A percentile compares a stretch with the other conserved stretches of the same genome.
Evolutionary conservation across 1,139 yeast genomes (phyloP).

Genomic region (Diutina catenulata): DNA sequence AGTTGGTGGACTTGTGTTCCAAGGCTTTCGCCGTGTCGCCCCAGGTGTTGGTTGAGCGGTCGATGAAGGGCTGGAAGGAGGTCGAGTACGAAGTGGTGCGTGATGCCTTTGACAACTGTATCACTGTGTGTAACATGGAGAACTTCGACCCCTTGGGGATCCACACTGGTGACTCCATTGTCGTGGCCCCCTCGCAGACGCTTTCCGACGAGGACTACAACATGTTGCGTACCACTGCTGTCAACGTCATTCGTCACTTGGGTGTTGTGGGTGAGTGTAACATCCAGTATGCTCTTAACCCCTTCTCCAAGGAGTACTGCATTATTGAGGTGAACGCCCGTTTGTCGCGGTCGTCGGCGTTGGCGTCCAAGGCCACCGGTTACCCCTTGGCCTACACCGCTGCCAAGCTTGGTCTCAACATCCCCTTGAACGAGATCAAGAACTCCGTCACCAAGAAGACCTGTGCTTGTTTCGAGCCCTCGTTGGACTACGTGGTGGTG

Average conservation of each 20-base stretch:
- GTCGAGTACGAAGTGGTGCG: conserved; percentile 98
- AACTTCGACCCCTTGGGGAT: conserved; percentile 98
- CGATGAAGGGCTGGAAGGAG: conserved; percentile 99
- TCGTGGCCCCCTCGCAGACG: conserved; percentile 97
- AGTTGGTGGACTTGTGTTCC: conserved; percentile 73
- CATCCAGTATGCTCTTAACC: conserved; percentile 94
- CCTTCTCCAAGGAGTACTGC: conserved; percentile 89
- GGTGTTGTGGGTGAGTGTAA: conserved; percentile 99
- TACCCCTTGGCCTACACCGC: conserved; percentile 98
- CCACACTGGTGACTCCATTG: conserved; percentile 98
- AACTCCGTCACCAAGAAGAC: conserved; percentile 93
- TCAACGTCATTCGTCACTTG: conserved; percentile 90
- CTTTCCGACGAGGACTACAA: conserved; percentile 94
- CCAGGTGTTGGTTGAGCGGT: conserved; percentile 88
- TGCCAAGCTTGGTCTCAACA: conserved; percentile 90
- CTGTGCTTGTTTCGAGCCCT: conserved; percentile 96
- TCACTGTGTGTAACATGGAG: conserved; percentile 99
- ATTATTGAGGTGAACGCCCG: conserved; percentile 97
- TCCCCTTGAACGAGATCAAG: conserved; percentile 83
- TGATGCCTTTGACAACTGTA: conserved; percentile 95
- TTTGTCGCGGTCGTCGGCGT: conserved; percentile 93
- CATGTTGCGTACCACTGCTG: conserved; percentile 97
- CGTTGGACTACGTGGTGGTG: conserved; percentile 92
- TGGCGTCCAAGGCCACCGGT: conserved; percentile 98
- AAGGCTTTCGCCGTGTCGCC: conserved; percentile 95